Conservation (phyloP, 1,139 yeast genomes). For the Suhomyces bolitotheri region DNA sequence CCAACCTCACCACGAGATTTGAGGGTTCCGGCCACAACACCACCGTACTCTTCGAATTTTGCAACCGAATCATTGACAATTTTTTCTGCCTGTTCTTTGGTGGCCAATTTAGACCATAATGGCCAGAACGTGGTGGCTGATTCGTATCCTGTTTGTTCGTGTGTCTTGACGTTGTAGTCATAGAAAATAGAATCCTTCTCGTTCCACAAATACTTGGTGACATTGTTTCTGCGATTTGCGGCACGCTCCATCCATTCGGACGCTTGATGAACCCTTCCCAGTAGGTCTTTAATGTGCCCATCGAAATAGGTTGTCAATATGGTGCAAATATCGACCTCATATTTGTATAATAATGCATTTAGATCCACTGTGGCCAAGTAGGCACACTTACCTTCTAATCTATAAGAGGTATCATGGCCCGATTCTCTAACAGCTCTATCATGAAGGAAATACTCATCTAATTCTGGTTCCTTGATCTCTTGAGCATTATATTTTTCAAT, state of each 20-base stretch:
- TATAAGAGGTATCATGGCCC: conserved; percentile 92
- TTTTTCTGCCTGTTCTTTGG: conserved; percentile 68
- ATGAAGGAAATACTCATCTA: conserved; percentile 87
- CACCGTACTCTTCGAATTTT: conserved; percentile 84
- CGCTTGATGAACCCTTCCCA: conserved; percentile 48
- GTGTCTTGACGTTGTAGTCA: conserved; percentile 72
- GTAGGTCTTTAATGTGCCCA: conserved; percentile 40
- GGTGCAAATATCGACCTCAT: conserved; percentile 80
- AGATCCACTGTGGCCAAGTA: conserved; percentile 88
- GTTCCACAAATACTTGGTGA: conserved; percentile 82
- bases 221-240: conserved; percentile 49
- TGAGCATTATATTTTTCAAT: conserved; percentile 68
- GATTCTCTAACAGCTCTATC: conserved; percentile 96
- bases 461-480: conserved; percentile 65
- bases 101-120: conserved; percentile 78
- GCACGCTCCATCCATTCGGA: conserved; percentile 64
- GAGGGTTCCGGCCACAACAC: conserved; percentile 83
- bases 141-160: conserved; percentile 65
- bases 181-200: conserved; percentile 76
- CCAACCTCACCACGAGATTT: conserved; percentile 73
- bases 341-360: conserved; percentile 83
- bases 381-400: conserved; percentile 90
- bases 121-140: conserved; percentile 95
- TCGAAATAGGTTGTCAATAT: conserved; percentile 59
- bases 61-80: conserved; percentile 62